Evolutionary conservation across 345 rosid genomes (phyloP).

Genomic region (Citrus sinensis): DVS_A1.0 CM039161.1:166001-166500

Average conservation of each 20-base stretch:
- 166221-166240: neutral
- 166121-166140: neutral
- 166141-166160: neutral
- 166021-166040: slow-evolving; percentile 7
- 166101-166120: neutral
- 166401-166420: neutral
- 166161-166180: neutral
- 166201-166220: neutral
- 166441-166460: neutral
- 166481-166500: neutral
- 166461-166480: neutral
- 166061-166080: neutral
- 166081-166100: neutral
- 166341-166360: neutral
- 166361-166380: neutral
- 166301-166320: neutral
- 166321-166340: neutral
- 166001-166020: slow-evolving; percentile 2
- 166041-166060: neutral
- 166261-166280: neutral
- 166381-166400: neutral
- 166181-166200: neutral
- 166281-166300: too few relatives aligned
- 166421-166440: neutral
- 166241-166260: neutral